Base-by-base conservation (phyloP, 192 early-diverging fungal species). In the Dimargaris xerosporica region DNA sequence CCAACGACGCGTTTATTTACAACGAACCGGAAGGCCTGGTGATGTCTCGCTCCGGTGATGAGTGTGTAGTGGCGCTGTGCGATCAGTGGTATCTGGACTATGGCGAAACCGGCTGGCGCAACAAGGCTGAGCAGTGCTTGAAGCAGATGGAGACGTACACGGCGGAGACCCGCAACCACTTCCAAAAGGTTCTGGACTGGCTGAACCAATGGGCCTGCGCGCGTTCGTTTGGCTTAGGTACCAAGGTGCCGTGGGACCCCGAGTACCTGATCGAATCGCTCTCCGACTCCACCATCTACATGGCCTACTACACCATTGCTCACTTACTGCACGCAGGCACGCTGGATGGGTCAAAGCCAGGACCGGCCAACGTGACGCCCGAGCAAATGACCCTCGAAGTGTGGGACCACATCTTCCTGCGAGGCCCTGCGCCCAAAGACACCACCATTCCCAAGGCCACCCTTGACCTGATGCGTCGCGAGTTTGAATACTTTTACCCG, bases 81-180 rank as follows among this genome's bases (percentile, higher is more conserved):
- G 90, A 91, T 62, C 96, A 99, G 77, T 99, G 96, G 96, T 99
- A 95, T 76, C 78, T 99, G 74, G 88, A 94, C 78, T 99, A 97
- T 67, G 94, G 94, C 69, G 93, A 97, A 75, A 71, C 82, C 12
- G 64, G 78, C 25, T 98, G 95, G 95, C 84, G 78, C 65, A 74
- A 70, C 10, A 63, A 80, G 65, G 81, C 93, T 15, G 78, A 87
- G 62, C 71, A 90, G 71, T 88, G 86, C 71, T 71, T 99, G 66
- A 71, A 71, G 25, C 61, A 79, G 41, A 87, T 99, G 84, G 84
- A 97, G 50, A 84, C 84, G 4, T 91, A 78, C 72, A 72, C 78
- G 43, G 69, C 73, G 5, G 96, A 97, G 68, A 90, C 91, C 13
- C 83, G 87, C 62, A 75, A 92, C 74, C 83, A 85, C 44, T 91